A percentile compares a stretch with the other conserved stretches of the same genome.
Evolutionary conservation across 306 rosid species (phyloP).

Genomic region (Macrotyloma uniflorum): DNA sequence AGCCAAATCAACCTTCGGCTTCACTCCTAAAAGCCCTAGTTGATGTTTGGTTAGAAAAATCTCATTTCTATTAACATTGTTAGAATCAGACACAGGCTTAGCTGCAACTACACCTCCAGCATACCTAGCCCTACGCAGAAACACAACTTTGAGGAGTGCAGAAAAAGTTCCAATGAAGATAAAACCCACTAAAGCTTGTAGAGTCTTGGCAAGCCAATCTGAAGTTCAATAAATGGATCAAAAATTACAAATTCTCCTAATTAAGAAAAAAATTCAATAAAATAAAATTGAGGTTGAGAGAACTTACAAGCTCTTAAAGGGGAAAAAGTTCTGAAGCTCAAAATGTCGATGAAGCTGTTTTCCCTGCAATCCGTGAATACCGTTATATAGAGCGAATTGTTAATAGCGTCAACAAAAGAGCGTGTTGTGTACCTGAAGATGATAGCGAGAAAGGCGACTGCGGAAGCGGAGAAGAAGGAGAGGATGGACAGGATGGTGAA

Average conservation of each 20-base stretch:
- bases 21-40: conserved; percentile 76
- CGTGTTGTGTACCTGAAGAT: conserved; percentile 55
- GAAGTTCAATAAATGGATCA: conserved; percentile 33
- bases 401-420: neutral
- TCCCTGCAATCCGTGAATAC: conserved; percentile 58
- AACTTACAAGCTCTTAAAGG: conserved; percentile 70
- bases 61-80: conserved; percentile 53
- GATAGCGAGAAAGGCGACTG: conserved; percentile 62
- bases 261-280: neutral
- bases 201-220: conserved; percentile 71
- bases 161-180: conserved; percentile 65
- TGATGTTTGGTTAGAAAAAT: conserved; percentile 68
- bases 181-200: conserved; percentile 62
- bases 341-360: conserved; percentile 51
- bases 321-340: conserved; percentile 56
- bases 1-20: conserved; percentile 60
- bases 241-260: conserved; percentile 1
- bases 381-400: neutral
- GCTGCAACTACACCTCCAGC: conserved; percentile 41
- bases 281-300: conserved; percentile 8
- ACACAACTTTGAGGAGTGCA: conserved; percentile 70
- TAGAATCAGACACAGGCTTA: conserved; percentile 43
- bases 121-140: conserved; percentile 51
- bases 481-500: conserved; percentile 57
- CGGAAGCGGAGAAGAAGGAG: conserved; percentile 68